Percentiles rank a stretch among this genome's conserved stretches.
Conservation (phyloP, 441 rosid genomes). For the Omphalea diandra region DNA sequence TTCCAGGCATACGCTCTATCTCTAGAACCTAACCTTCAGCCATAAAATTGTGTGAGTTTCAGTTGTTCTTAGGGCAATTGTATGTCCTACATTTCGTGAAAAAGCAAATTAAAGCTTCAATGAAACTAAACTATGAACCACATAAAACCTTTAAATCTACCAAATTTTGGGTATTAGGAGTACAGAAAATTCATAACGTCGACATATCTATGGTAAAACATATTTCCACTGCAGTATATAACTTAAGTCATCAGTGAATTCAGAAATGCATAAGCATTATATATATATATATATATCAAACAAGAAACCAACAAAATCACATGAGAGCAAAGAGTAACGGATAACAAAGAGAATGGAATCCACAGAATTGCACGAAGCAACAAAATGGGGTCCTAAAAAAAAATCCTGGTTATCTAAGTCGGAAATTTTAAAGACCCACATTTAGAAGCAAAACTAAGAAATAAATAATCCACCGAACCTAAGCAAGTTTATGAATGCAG, state of each 20-base stretch:
- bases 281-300: conserved; percentile 18
- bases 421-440: conserved; percentile 28
- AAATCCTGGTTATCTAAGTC: conserved; percentile 25
- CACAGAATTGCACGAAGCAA: conserved; percentile 42
- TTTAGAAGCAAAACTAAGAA: conserved; percentile 19
- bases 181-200: conserved; percentile 2
- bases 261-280: conserved; percentile 30
- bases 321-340: conserved; percentile 31
- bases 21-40: conserved; percentile 38
- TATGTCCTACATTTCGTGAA: conserved; percentile 44
- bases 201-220: conserved; percentile 25
- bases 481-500: not conserved
- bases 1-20: conserved; percentile 95
- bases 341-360: conserved; percentile 51
- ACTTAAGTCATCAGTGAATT: conserved; percentile 23
- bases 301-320: conserved; percentile 31
- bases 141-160: conserved; percentile 31
- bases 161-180: conserved; percentile 11
- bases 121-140: conserved; percentile 24
- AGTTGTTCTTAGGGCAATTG: conserved; percentile 26
- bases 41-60: conserved; percentile 21
- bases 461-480: conserved; percentile 2
- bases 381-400: conserved; percentile 33
- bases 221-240: conserved; percentile 33
- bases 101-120: conserved; percentile 24